Percentiles rank a stretch among this genome's conserved stretches.
phyloP scores from a whole-genome alignment of 78 protist genomes.

The Trichosphaerium sp. region DNA sequence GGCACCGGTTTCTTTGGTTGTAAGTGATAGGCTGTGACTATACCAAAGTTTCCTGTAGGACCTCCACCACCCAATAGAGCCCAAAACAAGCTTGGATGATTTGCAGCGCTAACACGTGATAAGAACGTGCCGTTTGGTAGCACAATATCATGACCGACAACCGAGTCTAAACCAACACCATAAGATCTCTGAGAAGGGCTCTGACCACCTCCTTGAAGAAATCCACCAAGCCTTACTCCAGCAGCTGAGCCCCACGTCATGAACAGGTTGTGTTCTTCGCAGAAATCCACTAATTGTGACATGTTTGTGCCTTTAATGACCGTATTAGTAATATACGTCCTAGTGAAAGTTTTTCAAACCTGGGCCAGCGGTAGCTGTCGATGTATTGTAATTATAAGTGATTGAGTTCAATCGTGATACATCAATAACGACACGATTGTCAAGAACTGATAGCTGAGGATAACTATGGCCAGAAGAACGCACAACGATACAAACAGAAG shows the following conservation, averaged over 20 bases:
- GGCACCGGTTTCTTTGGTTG: too few species aligned
- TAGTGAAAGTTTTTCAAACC: too few species aligned
- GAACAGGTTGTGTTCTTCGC: too few species aligned
- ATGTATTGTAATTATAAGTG: not conserved
- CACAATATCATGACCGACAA: constrained; percentile 28
- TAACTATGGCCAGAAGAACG: constrained; percentile 36
- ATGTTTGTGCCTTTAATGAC: too few species aligned
- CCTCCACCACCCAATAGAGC: constrained; percentile 55
- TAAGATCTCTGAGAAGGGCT: constrained; percentile 16
- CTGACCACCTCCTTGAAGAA: constrained; percentile 45
- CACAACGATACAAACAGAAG: too few species aligned
- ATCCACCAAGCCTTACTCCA: constrained; percentile 41
- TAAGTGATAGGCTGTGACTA: too few species aligned
- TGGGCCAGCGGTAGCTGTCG: constrained; percentile 9
- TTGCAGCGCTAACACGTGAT: not conserved
- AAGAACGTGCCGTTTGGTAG: constrained; percentile 37
- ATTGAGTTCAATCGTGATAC: constrained; percentile 13
- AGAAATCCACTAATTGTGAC: constrained; percentile 37
- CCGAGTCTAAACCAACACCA: constrained; percentile 29
- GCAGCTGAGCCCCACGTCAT: too few species aligned
- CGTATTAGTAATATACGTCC: too few species aligned
- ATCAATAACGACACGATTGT: constrained; percentile 27
- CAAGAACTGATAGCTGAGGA: not conserved
- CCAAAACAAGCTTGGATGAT: constrained; percentile 35
- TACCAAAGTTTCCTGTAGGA: constrained; percentile 43